Base-by-base conservation (phyloP, 768 basidiomycete species). In the Steccherinum ochraceum region DNA sequence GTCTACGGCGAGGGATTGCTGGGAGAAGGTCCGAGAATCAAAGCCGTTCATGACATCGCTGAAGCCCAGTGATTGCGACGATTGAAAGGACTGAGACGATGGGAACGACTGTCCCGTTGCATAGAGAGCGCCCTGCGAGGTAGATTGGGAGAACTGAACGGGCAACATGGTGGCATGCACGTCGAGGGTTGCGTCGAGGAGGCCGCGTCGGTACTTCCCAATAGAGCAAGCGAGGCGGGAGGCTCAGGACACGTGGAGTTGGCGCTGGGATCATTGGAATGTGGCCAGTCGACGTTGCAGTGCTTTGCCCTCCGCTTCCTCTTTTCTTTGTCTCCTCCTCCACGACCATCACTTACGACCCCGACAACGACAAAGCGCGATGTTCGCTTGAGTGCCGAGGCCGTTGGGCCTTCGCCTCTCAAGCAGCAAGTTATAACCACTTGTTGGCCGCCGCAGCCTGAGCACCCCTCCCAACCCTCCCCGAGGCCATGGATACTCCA, bases 361-460 rank as follows among this genome's bases (percentile, higher is more conserved):
- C 16, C 20, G 18, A 43, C 30, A 16, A 35, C 30, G 35, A 24
- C 46, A 42, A 50, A 56, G 45, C 53, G 59, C 56, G 72, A 87
- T 87, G 86, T 72, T 74, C 66, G 78, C 81, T 82, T 88, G 84
- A 89, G 81, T 74, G 75, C 80, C 66, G 81, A 79, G 84, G 82
- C 81, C 79, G 64, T 64, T 66, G 71, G 80, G 73, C 75, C 78
- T 78, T 83, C 75, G 72, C 71, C 73, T 76, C 74, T 83, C 78
- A 76, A 75, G 73, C 69, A 75, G 49, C 61, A 70, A 68, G 59
- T 66, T 66, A 56, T 56, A 35, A 35, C 30, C 63, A 52, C 59
- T 58, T 63, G 56, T 56, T 57, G 55, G 58, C 58, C 58, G 10
- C 18, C 41, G 19, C 21, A 43, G 16, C 41, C 21, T 43, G 41